Percentiles rank a stretch among this genome's conserved stretches.
Conservation (phyloP, 495 filamentous ascomycete genomes). For the Xylaria grammica region DNA sequence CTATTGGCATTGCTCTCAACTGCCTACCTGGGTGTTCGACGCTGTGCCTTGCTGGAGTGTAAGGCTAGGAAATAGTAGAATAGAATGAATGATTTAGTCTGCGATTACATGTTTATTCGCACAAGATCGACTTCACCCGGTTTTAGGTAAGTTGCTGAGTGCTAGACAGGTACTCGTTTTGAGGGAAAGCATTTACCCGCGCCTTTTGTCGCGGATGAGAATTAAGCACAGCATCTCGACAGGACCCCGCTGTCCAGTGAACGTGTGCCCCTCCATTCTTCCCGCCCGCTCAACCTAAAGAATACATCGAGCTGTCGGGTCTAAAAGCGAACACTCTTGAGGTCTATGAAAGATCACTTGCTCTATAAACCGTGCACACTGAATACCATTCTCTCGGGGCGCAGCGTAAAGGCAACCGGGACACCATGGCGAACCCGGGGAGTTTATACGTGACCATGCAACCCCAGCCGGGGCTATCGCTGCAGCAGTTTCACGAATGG, state of each 20-base stretch:
- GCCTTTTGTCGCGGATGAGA: background rate
- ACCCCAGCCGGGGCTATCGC: slow-evolving; percentile 64
- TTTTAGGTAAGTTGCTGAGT: background rate
- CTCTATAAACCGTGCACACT: background rate
- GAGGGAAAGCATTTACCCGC: slow-evolving; percentile 22
- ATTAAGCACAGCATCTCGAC: background rate
- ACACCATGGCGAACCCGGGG: slow-evolving; percentile 52
- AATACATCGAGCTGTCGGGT: background rate
- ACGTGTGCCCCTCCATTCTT: background rate
- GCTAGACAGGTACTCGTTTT: background rate
- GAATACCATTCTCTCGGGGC: background rate
- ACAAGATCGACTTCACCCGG: background rate
- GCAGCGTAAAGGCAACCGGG: background rate
- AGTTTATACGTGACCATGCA: slow-evolving; percentile 83
- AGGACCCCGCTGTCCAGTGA: slow-evolving; percentile 8
- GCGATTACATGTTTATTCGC: background rate
- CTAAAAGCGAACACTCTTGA: background rate
- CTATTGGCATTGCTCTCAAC: background rate
- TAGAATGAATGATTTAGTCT: background rate
- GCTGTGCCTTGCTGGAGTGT: background rate
- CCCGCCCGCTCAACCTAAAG: background rate
- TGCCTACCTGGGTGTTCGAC: background rate
- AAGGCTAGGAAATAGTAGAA: background rate
- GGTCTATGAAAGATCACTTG: background rate
- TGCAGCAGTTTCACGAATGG: slow-evolving; percentile 83